phyloP scores from a whole-genome alignment of 257 asterid genomes.

The Solanum pinnatisectum region DNA sequence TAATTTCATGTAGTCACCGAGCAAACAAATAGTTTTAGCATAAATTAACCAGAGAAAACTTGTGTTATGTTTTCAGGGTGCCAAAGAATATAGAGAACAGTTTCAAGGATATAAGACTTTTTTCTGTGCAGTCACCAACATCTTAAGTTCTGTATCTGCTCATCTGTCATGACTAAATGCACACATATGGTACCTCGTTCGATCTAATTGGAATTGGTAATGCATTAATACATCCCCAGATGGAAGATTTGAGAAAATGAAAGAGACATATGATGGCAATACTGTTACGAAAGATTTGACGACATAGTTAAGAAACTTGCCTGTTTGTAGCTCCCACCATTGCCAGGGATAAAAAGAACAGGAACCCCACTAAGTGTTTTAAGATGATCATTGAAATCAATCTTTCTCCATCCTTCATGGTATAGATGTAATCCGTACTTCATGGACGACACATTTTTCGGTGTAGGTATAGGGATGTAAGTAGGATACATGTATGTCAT shows the following conservation, averaged over 20 bases:
- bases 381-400: conserved; percentile 67
- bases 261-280: neutral
- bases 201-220: neutral
- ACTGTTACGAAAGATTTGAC: neutral
- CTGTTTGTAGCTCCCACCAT: conserved; percentile 99
- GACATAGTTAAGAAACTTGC: conserved; percentile 25
- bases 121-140: neutral
- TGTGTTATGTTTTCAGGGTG: neutral
- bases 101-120: neutral
- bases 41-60: neutral
- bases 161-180: neutral
- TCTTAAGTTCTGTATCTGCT: neutral
- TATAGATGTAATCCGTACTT: conserved; percentile 71
- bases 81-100: neutral
- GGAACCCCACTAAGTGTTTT: conserved; percentile 77
- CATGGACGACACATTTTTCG: conserved; percentile 39
- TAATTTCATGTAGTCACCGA: neutral
- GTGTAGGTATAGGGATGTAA: conserved; percentile 68
- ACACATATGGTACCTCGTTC: neutral
- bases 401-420: conserved; percentile 90
- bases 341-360: conserved; percentile 93
- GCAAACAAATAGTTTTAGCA: neutral
- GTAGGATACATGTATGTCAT: conserved; percentile 99
- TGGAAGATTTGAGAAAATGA: neutral
- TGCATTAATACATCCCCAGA: neutral